Evolutionary conservation across 1,139 yeast genomes (phyloP).

Genomic region (Saccharomyces pastorianus): DNA sequence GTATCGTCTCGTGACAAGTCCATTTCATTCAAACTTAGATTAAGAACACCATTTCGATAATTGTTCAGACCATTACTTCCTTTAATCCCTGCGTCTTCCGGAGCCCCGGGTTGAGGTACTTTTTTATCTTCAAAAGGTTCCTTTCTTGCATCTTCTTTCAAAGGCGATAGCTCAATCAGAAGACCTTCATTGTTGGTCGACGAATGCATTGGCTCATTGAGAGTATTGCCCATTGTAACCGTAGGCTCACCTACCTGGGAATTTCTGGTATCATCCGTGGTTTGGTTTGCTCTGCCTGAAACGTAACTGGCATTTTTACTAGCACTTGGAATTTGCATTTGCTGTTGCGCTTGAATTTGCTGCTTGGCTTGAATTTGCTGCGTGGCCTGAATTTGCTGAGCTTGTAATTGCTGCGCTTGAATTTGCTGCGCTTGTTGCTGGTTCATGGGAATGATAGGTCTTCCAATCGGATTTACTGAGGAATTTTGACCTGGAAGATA

Average conservation of each 20-base stretch:
- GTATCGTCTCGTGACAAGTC: slow-evolving; percentile 11
- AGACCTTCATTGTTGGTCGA: slow-evolving; percentile 7
- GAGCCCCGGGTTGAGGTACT: neutral
- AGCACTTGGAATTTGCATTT: neutral
- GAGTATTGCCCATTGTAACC: neutral
- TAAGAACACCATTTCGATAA: slow-evolving; percentile 9
- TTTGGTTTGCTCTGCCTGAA: neutral
- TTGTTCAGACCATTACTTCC: slow-evolving; percentile 5
- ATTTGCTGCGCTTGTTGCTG: neutral
- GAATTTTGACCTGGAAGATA: neutral
- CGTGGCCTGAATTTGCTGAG: neutral
- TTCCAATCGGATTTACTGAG: neutral
- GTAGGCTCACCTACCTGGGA: neutral
- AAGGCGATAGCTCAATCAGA: slow-evolving; percentile 11
- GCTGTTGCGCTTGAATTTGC: too few species aligned
- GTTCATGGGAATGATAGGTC: neutral
- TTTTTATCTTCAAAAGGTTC: neutral
- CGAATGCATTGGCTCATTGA: neutral
- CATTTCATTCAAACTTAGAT: slow-evolving; percentile 20
- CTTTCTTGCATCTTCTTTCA: slow-evolving; percentile 5
- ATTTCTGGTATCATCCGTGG: neutral
- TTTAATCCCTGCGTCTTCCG: neutral
- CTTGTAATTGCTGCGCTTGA: neutral
- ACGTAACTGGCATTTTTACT: neutral
- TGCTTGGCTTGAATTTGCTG: neutral